Conservation (phyloP, 805 yeast genomes). For the Yarrowia porcina region DNA sequence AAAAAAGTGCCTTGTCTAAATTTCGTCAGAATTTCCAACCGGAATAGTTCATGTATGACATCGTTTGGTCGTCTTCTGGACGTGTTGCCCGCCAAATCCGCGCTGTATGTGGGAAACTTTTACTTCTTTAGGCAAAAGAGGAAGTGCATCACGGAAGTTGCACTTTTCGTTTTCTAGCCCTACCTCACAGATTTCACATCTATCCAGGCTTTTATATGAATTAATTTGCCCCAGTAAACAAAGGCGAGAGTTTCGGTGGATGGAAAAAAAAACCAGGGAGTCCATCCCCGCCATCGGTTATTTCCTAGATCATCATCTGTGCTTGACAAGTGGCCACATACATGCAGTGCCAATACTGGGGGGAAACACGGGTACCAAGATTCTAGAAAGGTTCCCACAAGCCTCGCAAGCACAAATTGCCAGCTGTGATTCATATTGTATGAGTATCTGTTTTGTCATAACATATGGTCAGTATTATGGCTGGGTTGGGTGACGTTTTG, state of each 20-base stretch:
- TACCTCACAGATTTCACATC: neutral
- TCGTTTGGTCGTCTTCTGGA: neutral
- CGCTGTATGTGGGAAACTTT: neutral
- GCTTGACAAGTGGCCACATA: neutral
- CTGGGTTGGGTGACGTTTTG: neutral
- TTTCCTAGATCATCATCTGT: neutral
- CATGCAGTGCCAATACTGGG: no score
- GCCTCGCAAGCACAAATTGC: no score
- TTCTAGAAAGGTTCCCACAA: no score
- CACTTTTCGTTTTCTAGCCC: neutral
- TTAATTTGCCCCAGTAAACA: conserved; percentile 2
- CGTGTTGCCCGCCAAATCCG: conserved; percentile 1
- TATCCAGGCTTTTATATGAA: conserved; percentile 7
- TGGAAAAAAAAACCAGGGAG: neutral
- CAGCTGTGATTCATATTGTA: no score
- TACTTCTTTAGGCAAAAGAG: conserved; percentile 20
- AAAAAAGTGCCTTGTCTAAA: no score
- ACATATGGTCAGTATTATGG: neutral
- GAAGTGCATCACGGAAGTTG: neutral
- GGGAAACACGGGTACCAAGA: no score
- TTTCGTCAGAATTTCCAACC: no score
- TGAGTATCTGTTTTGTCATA: neutral
- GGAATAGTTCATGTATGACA: no score
- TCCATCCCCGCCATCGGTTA: neutral
- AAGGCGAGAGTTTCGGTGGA: neutral